Conservation (phyloP, 192 early-diverging fungal species). For the Backusella parvicylindrica region DNA sequence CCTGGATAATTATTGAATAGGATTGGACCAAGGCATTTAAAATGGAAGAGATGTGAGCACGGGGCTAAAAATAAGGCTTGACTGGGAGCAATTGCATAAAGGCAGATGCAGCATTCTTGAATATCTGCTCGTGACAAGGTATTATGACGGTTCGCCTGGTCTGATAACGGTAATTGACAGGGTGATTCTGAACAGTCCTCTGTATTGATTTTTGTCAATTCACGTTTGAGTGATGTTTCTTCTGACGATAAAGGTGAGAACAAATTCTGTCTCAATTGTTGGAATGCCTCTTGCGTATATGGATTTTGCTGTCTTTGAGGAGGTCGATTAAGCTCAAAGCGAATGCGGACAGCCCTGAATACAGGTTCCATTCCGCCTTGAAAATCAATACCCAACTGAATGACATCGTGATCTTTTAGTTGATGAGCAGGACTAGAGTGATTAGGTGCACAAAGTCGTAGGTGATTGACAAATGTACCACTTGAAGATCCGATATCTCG, state of each 20-base stretch:
- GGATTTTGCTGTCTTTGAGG: not conserved
- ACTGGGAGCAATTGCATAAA: constrained; percentile 70
- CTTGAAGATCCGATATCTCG: constrained; percentile 94
- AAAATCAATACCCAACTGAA: constrained; percentile 96
- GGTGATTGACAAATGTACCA: constrained; percentile 96
- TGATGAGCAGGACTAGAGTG: constrained; percentile 75
- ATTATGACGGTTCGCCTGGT: not conserved
- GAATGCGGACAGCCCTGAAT: constrained; percentile 89
- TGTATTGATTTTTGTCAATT: not conserved
- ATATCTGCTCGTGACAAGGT: constrained; percentile 11
- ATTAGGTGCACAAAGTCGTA: constrained; percentile 80
- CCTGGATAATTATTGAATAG: constrained; percentile 55
- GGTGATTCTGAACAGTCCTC: not conserved
- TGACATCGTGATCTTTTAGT: constrained; percentile 85
- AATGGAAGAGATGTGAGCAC: constrained; percentile 85
- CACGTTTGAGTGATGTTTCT: not conserved
- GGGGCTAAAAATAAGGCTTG: constrained; percentile 84
- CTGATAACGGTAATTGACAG: not conserved
- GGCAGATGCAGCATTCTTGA: constrained; percentile 82
- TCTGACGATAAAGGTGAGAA: not conserved
- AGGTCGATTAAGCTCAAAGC: constrained; percentile 70
- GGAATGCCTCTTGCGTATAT: constrained; percentile 8
- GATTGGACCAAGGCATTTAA: constrained; percentile 77
- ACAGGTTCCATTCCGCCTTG: constrained; percentile 83
- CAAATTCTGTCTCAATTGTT: constrained; percentile 12